Conservation (phyloP, 2,329 filamentous ascomycete genomes). For the Colletotrichum lindemuthianum region DNA sequence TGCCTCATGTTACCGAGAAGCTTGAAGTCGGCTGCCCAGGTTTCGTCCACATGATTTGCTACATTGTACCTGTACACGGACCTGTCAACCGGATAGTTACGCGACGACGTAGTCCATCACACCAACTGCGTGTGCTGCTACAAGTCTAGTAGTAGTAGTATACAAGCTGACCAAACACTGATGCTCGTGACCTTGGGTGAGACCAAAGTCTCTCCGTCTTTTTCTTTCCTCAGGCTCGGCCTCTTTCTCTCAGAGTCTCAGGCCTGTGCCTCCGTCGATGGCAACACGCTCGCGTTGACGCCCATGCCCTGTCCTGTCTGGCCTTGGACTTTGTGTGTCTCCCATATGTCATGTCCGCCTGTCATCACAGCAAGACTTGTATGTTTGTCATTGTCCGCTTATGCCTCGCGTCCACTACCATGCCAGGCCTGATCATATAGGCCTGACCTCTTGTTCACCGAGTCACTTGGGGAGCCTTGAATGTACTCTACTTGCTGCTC, state of each 20-base stretch:
- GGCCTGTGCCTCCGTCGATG: constrained; percentile 11
- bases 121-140: too few species aligned
- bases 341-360: background rate
- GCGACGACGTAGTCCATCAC: too few species aligned
- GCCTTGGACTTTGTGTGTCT: constrained; percentile 2
- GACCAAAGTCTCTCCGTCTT: background rate
- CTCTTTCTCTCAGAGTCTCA: background rate
- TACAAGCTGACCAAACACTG: constrained; percentile 20
- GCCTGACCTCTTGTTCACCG: background rate
- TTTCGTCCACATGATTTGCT: constrained; percentile 33
- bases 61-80: constrained; percentile 17
- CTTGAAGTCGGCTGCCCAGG: constrained; percentile 19
- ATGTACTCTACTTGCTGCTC: constrained; percentile 3
- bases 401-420: background rate
- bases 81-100: too few species aligned
- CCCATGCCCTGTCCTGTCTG: background rate
- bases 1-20: background rate
- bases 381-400: constrained; percentile 8
- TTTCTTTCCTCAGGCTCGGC: background rate
- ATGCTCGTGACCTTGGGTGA: constrained; percentile 15
- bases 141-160: background rate
- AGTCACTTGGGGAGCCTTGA: constrained; percentile 1
- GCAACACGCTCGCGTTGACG: constrained; percentile 24
- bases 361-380: constrained; percentile 3
- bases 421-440: background rate